These are phyloP conservation scores for Diphasiastrum complanatum DNA, from an alignment of 83 land plant genomes.

Conservation along the genomic window DNA sequence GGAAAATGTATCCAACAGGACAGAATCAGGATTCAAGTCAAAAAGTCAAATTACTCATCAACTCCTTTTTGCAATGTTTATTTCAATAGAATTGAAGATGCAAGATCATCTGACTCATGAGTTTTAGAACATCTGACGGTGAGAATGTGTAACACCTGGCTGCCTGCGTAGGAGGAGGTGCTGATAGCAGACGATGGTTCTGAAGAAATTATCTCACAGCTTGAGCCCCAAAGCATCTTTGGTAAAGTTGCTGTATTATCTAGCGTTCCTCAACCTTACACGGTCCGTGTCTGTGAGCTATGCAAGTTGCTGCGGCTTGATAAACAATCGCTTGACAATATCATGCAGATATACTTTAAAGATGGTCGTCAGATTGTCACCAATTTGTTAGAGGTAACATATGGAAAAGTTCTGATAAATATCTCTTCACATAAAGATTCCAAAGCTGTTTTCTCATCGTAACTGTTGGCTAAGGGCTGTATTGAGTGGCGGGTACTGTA, in stretches of 20 bases:
- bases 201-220: constrained; percentile 38
- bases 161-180: constrained; percentile 27
- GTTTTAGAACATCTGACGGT: too few relatives aligned
- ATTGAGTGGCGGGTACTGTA: not conserved
- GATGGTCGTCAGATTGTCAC: constrained; percentile 41
- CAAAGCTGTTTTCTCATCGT: not conserved
- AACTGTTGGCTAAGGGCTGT: not conserved
- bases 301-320: constrained; percentile 63
- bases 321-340: constrained; percentile 51
- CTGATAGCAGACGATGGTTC: constrained; percentile 26
- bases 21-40: not conserved
- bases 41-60: not conserved
- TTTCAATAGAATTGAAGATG: not conserved
- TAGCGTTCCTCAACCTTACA: constrained; percentile 88
- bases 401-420: not conserved
- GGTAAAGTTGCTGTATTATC: constrained; percentile 76
- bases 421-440: not conserved
- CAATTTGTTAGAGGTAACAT: constrained; percentile 43
- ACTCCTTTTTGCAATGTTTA: not conserved
- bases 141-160: too few relatives aligned
- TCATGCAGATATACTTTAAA: constrained; percentile 41
- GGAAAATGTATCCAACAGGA: not conserved
- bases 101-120: too few relatives aligned
- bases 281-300: constrained; percentile 66
- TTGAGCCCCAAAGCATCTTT: constrained; percentile 45